Conservation (phyloP, 352 stramenopile species). For the Phytophthora citrophthora region DNA sequence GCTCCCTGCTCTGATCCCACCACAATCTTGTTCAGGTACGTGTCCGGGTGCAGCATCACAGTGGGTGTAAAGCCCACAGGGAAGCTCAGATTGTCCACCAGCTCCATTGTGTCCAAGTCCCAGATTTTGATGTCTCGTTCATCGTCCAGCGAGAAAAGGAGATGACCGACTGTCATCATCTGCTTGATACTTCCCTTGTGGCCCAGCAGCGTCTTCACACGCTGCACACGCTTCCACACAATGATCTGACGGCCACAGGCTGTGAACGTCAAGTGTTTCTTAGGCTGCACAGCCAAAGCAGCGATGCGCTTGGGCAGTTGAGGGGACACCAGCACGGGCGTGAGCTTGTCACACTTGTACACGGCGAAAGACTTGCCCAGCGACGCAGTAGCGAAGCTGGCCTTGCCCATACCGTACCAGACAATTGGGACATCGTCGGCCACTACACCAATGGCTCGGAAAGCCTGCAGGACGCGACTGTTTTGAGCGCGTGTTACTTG, state of each 20-base stretch:
- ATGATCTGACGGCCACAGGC: conserved; percentile 75
- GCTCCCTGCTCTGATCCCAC: conserved; percentile 83
- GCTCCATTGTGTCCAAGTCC: conserved; percentile 70
- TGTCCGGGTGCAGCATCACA: conserved; percentile 89
- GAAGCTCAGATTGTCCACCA: conserved; percentile 66
- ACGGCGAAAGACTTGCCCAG: conserved; percentile 93
- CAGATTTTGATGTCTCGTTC: conserved; percentile 59
- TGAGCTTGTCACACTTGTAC: conserved; percentile 91
- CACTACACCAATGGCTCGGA: conserved; percentile 91
- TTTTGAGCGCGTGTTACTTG: conserved; percentile 63
- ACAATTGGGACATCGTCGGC: conserved; percentile 88
- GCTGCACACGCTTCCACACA: conserved; percentile 73
- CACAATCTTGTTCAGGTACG: conserved; percentile 96
- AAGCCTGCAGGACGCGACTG: conserved; percentile 85
- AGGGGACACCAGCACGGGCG: conserved; percentile 81
- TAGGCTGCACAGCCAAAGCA: conserved; percentile 62
- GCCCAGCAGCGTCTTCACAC: conserved; percentile 58
- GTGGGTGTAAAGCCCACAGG: conserved; percentile 65
- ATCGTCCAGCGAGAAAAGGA: conserved; percentile 81
- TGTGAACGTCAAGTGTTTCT: conserved; percentile 82
- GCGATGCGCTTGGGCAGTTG: conserved; percentile 82
- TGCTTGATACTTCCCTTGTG: conserved; percentile 68
- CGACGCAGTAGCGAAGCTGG: conserved; percentile 88
- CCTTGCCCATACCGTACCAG: conserved; percentile 87
- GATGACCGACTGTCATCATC: conserved; percentile 53